Base-by-base conservation (phyloP, 495 filamentous ascomycete genomes). In the Aspergillus incahuasiensis region DNA sequence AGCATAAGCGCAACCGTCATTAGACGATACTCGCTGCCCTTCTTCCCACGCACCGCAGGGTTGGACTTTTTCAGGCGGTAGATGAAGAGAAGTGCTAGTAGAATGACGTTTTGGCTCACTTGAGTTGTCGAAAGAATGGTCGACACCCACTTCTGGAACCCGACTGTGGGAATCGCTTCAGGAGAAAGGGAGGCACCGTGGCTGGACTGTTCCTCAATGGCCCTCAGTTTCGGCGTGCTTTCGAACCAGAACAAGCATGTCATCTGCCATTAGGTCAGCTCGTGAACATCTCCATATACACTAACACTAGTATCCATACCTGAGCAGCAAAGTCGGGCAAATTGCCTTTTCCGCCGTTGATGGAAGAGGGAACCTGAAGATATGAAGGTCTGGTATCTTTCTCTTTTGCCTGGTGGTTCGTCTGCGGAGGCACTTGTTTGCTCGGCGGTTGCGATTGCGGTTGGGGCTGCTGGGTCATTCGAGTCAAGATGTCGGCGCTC, bases 241-340 rank as follows among this genome's bases (percentile, higher is more conserved):
- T 97, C 95, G 64, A 97, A 99, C 95, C 95, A 99, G 74, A 99
- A 97, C 25, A 99, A 78, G 62, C 92, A 96, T 1, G 94, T 95
- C 71, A 97, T 87, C 88, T 97, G 59, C 7, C 34, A 32, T 4
- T 15, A 19, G 15, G 5, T 48, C n/a, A 52, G 57, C 44, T 54
- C 52, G 18, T n/a, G 34, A 28, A 16, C 11, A n/a, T 34, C 45
- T 39, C 40, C 12, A 18, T 19, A 34, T 18, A 44, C 8, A 18
- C 16, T 11, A 40, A 44, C 8, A 18, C 16, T 16, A 54, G 13
- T 13, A 39, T 44, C 18, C 79, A 60, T 72, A 91, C 88, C 79
- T 89, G 83, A 30, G 90, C 88, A 40, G 89, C 88, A 67, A 95
- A 92, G 58, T 92, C 88, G 3, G 88, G 80, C 62, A 95, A 62